These are phyloP conservation scores for Carnegiea gigantea DNA, from an alignment of 179 eudicot genomes.

Conservation along the genomic window DNA sequence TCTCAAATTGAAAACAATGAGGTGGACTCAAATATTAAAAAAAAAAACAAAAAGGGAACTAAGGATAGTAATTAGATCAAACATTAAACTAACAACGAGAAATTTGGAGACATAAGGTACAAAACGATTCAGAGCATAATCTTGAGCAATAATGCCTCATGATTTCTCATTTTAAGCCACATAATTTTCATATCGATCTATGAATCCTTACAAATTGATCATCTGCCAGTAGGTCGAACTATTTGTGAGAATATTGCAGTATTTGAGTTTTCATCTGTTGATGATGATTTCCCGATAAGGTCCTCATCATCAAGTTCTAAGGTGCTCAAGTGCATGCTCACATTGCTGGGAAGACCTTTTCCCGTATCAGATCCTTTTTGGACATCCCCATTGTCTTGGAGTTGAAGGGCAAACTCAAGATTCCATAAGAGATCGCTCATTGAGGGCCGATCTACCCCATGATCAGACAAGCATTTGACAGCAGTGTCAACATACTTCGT, in stretches of 20 bases:
- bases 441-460: slow-evolving; percentile 46
- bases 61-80: too few relatives aligned
- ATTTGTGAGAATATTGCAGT: slow-evolving; percentile 44
- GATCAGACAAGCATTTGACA: slow-evolving; percentile 40
- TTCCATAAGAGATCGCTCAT: slow-evolving; percentile 51
- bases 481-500: slow-evolving; percentile 46
- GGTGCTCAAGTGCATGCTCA: slow-evolving; percentile 41
- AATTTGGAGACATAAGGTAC: background rate
- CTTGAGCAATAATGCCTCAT: background rate
- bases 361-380: slow-evolving; percentile 12
- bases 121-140: slow-evolving; percentile 1
- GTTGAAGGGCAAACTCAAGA: slow-evolving; percentile 39
- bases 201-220: slow-evolving; percentile 1
- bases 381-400: slow-evolving; percentile 34
- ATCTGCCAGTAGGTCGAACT: slow-evolving; percentile 41
- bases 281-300: background rate
- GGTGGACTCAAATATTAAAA: too few relatives aligned
- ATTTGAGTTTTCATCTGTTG: slow-evolving; percentile 29
- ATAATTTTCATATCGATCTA: background rate
- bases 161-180: background rate
- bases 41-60: too few relatives aligned
- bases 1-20: background rate
- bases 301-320: slow-evolving; percentile 36
- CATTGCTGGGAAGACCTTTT: slow-evolving; percentile 22
- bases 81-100: background rate